Conservation (phyloP, 2,329 filamentous ascomycete genomes). For the Pseudocercospora ulei region DNA sequence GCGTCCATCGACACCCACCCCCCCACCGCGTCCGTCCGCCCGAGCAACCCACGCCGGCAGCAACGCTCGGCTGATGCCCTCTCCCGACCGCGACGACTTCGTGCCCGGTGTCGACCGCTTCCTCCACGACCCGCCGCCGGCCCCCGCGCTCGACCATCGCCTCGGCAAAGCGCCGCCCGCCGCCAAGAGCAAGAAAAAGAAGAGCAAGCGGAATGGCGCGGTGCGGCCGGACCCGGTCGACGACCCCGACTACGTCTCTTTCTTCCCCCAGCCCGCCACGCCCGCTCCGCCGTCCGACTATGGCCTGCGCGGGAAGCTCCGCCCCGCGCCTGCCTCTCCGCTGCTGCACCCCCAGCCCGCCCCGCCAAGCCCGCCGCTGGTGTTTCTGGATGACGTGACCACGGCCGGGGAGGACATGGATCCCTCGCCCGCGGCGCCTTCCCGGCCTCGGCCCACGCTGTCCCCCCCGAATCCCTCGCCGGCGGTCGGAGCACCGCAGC, state of each 20-base stretch:
- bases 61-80: constrained; percentile 22
- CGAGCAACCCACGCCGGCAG: neutral
- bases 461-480: constrained; percentile 12
- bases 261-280: constrained; percentile 27
- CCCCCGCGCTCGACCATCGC: constrained; percentile 11
- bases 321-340: constrained; percentile 13
- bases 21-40: constrained; percentile 1
- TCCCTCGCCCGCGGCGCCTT: constrained; percentile 5
- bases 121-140: constrained; percentile 19
- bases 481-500: constrained; percentile 15
- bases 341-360: constrained; percentile 5
- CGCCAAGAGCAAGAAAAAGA: constrained; percentile 26
- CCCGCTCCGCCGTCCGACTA: constrained; percentile 24
- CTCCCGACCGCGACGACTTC: constrained; percentile 21
- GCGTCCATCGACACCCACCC: too few species aligned
- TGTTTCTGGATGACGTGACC: constrained; percentile 20
- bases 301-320: constrained; percentile 19
- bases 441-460: constrained; percentile 6
- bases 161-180: constrained; percentile 6
- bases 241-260: constrained; percentile 25
- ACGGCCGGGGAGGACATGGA: constrained; percentile 16
- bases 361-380: constrained; percentile 9
- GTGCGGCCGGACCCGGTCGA: constrained; percentile 14
- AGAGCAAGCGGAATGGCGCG: constrained; percentile 22
- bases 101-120: constrained; percentile 27